Evolutionary conservation across 129 eudicot species (phyloP), one percentile per base, ranked within the genome.

Genomic region (Tagetes patula): DNA sequence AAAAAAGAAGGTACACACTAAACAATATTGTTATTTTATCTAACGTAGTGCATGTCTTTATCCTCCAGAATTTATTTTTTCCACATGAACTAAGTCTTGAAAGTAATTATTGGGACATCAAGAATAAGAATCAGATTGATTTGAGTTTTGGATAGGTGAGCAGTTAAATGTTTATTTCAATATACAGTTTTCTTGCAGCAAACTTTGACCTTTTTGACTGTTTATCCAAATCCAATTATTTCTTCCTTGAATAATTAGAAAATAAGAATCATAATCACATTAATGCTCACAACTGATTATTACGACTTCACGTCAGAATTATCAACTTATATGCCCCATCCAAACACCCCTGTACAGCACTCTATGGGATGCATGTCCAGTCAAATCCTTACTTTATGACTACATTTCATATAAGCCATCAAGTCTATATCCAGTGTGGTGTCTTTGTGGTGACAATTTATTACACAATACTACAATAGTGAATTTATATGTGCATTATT

Each of bases 1-100:
- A 37, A 89, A 92, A 78, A 92, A 89, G 92, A 92, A 92, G 87
- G 98, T 89, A 84, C 73, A 85, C 40, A 11, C 11, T 71, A n/a
- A 43, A n/a, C 38, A 33, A 43, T 7, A 1, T 75, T 42, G 66
- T 20, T 49, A 31, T 39, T 39, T 1, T 39, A 47, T 38, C 8
- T 53, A 13, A 38, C 10, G 40, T 34, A 30, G 31, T 49, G 39
- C 3, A 64, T 37, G 70, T 59, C 41, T 34, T 13, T 40, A 38
- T 64, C 20, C 45, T 4, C 27, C 67, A 12, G 37, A 36, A 1
- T 20, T 32, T 31, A 8, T 8, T 58, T 0, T 31, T 58, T 58
- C 40, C 40, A 7, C 0, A 39, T 58, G 32, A 58, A 58, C 38
- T 0, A 58, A 31, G 64, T 58, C 62, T 58, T 31, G 64, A 58